Base-by-base conservation (phyloP, 768 basidiomycete genomes). In the button mushroom (Agaricus bisporus) region DNA sequence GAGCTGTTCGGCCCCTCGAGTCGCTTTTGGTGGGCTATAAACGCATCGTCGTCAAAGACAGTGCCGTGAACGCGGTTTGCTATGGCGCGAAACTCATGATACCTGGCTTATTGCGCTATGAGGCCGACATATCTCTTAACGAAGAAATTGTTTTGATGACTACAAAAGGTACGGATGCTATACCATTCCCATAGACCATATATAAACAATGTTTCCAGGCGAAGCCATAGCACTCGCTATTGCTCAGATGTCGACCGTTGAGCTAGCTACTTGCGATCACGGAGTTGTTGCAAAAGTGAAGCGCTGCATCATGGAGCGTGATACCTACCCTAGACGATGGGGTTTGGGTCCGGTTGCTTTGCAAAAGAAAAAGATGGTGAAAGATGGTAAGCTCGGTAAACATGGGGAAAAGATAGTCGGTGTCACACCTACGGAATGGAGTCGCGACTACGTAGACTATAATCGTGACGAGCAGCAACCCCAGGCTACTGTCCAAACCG, bases 11-110 rank as follows among this genome's bases (percentile, higher is more conserved):
- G 56, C 97, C 97, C 8, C 76, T 99, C 56, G 97, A 99, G 74
- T 91, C 87, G 52, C 78, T 99, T 51, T 79, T 99, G 64, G 81
- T 92, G 56, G 92, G 94, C 50, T 98, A 98, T 76, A 99, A 98
- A 73, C 88, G 97, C 55, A 92, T 99, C 57, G 97, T 99, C 36
- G 95, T 99, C 59, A 98, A 98, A 71, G 97, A 99, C 70, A 95
- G 91, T 61, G 94, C 97, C 17, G 95, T 99, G 64, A 99, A 98
- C 64, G 97, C 97, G 48, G 91, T 99, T 56, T 98, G 95, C 74
- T 98, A 99, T 70, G 97, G 97, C 58, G 97, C 97, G 54, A 98
- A 98, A 70, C 86, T 99, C 64, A 99, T 99, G 97, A 93, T 99
- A 62, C 97, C 97, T 59, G 97, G 97, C 68, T 79, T 99, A 41